phyloP scores from a whole-genome alignment of 345 rosid species.

The Lumnitzera racemosa region DNA sequence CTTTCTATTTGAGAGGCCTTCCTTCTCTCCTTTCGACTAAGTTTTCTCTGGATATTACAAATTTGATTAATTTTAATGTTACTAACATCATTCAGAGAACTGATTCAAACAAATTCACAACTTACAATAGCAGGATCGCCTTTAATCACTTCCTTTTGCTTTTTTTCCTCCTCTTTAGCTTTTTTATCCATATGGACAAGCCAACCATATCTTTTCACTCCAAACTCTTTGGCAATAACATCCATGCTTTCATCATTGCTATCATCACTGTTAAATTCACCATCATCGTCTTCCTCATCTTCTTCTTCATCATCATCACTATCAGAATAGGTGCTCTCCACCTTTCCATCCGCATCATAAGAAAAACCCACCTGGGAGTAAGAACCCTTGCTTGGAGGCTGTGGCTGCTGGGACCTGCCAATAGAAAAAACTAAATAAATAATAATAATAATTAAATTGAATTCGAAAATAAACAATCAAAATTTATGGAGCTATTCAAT shows the following conservation, averaged over 20 bases:
- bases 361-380: slow-evolving; percentile 96
- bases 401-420: slow-evolving; percentile 51
- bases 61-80: slow-evolving; percentile 10
- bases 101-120: slow-evolving; percentile 11
- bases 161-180: slow-evolving; percentile 85
- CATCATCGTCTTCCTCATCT: slow-evolving; percentile 78
- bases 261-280: slow-evolving; percentile 87
- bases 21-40: slow-evolving; percentile 97
- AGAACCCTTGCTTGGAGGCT: slow-evolving; percentile 63
- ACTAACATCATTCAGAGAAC: no score
- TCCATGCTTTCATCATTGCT: slow-evolving; percentile 96
- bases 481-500: not conserved
- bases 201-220: slow-evolving; percentile 93
- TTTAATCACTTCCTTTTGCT: slow-evolving; percentile 91
- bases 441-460: not conserved
- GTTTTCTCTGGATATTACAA: slow-evolving; percentile 56
- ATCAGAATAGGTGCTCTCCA: slow-evolving; percentile 42
- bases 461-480: no score
- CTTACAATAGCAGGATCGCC: slow-evolving; percentile 98
- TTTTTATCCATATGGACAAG: slow-evolving; percentile 96
- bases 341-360: slow-evolving; percentile 67
- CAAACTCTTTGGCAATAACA: slow-evolving; percentile 82
- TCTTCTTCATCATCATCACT: slow-evolving; percentile 56
- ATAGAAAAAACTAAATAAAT: not conserved
- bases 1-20: slow-evolving; percentile 93